Evolutionary conservation across 352 stramenopile species (phyloP).

Genomic region (Pythium volutum): DNA sequence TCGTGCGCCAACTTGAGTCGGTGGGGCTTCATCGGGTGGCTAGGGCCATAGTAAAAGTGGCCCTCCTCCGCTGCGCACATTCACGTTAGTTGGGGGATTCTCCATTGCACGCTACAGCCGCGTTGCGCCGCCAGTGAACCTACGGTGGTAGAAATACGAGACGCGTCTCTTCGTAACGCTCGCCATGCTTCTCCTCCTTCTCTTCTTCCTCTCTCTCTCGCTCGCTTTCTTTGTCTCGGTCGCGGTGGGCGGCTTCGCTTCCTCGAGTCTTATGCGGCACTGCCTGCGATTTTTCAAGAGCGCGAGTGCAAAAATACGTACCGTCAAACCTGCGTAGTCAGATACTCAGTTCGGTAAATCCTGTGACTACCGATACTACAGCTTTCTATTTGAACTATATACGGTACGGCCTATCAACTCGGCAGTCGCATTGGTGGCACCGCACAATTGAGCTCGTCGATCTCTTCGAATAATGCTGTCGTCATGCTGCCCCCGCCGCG

Average conservation of each 20-base stretch:
- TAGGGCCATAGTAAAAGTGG: conserved; percentile 96
- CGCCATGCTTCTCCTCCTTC: conserved; percentile 8
- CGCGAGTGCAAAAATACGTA: background rate
- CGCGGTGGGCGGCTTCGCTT: background rate
- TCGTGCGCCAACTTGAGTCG: conserved; percentile 98
- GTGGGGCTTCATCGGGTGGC: conserved; percentile 98
- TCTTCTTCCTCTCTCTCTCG: background rate
- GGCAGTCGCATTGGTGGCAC: conserved; percentile 3
- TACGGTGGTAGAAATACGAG: conserved; percentile 88
- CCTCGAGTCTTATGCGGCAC: background rate
- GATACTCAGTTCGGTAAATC: background rate
- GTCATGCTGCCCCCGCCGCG: conserved; percentile 11
- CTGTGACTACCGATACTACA: background rate
- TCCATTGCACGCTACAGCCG: background rate
- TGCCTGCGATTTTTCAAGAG: background rate
- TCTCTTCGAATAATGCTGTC: conserved; percentile 14
- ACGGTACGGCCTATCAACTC: conserved; percentile 3
- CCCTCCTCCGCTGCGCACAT: conserved; percentile 86
- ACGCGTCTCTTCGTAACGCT: conserved; percentile 61
- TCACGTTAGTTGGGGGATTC: background rate
- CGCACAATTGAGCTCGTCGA: conserved; percentile 15
- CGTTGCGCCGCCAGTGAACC: conserved; percentile 18
- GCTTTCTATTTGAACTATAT: background rate
- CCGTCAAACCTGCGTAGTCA: background rate
- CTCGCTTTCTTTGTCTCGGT: background rate